Evolutionary conservation across 352 stramenopile species (phyloP), one percentile per base, ranked within the genome.

Genomic region (Phytophthora multivora): DNA sequence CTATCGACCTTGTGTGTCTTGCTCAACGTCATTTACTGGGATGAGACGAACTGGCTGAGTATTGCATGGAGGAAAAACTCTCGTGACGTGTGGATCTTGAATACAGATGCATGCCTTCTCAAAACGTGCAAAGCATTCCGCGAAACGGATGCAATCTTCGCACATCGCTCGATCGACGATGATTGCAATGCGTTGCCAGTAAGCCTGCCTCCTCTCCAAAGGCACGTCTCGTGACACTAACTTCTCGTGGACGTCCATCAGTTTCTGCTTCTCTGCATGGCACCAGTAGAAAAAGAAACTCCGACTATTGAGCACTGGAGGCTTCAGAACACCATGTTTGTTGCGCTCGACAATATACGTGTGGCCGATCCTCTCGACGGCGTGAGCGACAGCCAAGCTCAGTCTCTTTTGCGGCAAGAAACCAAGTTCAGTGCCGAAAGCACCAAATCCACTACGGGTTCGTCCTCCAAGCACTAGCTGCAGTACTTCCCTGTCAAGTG

Each of bases 281-380:
- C 86, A 93, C 86, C 86, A 95, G 46, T 92, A 89, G 54, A 95
- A 85, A 66, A 87, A 92, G 52, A 93, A 95, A 52, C 86, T 95
- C 10, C 86, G 73, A 54, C 83, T 91, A 55, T 93, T 95, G 23
- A 95, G 77, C 23, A 86, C 80, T 0, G 66, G 76, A 12, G 71
- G 52, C 13, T 66, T 78, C 3, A 72, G 52, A 26, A 71, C 52
- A 11, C 71, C 75, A 18, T 59, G 65, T 49, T 86, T 88, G 33
- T 66, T 83, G 16, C 67, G 68, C 60, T 95, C 83, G 26, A 92
- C 69, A 15, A 82, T 63, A 62, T 95, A 95, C 33, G 69, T 61
- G 55, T 95, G 86, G 9, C 71, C 71, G 28, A 95, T 91, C 35
- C 69, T 52, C 38, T 88, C 69, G 8, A 91, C 63, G 9, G 59